Evolutionary conservation across 192 early-diverging fungal species (phyloP).

Genomic region (Gryganskiella cystojenkinii): DNA sequence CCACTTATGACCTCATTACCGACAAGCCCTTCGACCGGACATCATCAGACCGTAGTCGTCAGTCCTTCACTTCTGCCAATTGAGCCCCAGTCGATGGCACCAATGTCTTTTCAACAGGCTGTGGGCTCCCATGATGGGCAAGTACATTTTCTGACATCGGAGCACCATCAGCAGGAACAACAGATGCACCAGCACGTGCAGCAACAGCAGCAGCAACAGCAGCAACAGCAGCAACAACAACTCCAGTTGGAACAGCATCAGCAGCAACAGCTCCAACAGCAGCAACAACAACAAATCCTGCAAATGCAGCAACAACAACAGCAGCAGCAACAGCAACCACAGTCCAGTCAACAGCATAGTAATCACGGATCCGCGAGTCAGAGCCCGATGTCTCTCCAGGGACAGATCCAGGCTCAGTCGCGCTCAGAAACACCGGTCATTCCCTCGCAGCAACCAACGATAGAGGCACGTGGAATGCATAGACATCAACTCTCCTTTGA

Average conservation of each 20-base stretch:
- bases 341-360: not conserved
- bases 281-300: conserved; percentile 15
- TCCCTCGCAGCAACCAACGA: conserved; percentile 34
- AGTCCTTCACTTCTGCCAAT: conserved; percentile 10
- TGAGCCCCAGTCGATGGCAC: conserved; percentile 16
- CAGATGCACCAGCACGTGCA: conserved; percentile 14
- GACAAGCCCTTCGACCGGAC: not conserved
- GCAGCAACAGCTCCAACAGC: conserved; percentile 18
- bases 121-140: conserved; percentile 17
- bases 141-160: conserved; percentile 4
- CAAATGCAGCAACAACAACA: conserved; percentile 7
- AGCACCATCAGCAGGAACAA: conserved; percentile 20
- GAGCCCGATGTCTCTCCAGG: conserved; percentile 11
- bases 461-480: conserved; percentile 28
- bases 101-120: conserved; percentile 28
- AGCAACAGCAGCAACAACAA: conserved; percentile 18
- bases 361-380: conserved; percentile 1
- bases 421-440: conserved; percentile 30
- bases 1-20: not conserved
- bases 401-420: conserved; percentile 8
- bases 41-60: conserved; percentile 7
- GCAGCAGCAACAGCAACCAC: conserved; percentile 13
- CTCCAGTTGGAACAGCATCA: conserved; percentile 24
- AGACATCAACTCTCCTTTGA: conserved; percentile 36
- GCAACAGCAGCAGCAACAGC: conserved; percentile 19